Conservation (phyloP, 2,329 filamentous ascomycete genomes). For the Ramularia endophylla region DNA sequence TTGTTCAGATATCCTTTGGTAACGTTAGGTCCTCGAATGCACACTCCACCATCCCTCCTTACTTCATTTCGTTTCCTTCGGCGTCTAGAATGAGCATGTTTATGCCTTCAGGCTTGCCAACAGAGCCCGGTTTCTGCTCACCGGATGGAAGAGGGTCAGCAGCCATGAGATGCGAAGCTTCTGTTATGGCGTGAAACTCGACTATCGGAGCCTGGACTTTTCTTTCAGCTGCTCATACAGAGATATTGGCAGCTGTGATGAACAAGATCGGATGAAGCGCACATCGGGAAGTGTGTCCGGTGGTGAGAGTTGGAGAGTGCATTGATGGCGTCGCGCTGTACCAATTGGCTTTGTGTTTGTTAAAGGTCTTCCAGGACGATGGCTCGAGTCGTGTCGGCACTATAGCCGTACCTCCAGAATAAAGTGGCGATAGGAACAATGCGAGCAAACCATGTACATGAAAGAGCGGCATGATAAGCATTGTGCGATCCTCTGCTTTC, state of each 20-base stretch:
- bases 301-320: slow-evolving; percentile 59
- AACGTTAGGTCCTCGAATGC: slow-evolving; percentile 73
- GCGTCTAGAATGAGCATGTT: slow-evolving; percentile 70
- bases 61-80: slow-evolving; percentile 60
- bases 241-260: slow-evolving; percentile 75
- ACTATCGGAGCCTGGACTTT: slow-evolving; percentile 68
- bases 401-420: slow-evolving; percentile 69
- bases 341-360: slow-evolving; percentile 70
- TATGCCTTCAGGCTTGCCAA: slow-evolving; percentile 75
- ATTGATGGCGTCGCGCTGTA: slow-evolving; percentile 87
- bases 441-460: slow-evolving; percentile 81
- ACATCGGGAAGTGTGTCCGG: slow-evolving; percentile 64
- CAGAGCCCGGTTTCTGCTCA: slow-evolving; percentile 71
- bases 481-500: slow-evolving; percentile 64
- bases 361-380: slow-evolving; percentile 75
- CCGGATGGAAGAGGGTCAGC: slow-evolving; percentile 56
- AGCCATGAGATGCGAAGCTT: slow-evolving; percentile 79
- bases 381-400: slow-evolving; percentile 71
- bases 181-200: slow-evolving; percentile 88
- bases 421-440: slow-evolving; percentile 69
- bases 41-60: slow-evolving; percentile 73
- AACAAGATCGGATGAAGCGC: slow-evolving; percentile 81
- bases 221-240: slow-evolving; percentile 70
- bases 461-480: slow-evolving; percentile 86
- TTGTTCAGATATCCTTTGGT: slow-evolving; percentile 84